Base-by-base conservation (phyloP, 495 filamentous ascomycete genomes). In the Melanomma pulvis-pyrius region DNA sequence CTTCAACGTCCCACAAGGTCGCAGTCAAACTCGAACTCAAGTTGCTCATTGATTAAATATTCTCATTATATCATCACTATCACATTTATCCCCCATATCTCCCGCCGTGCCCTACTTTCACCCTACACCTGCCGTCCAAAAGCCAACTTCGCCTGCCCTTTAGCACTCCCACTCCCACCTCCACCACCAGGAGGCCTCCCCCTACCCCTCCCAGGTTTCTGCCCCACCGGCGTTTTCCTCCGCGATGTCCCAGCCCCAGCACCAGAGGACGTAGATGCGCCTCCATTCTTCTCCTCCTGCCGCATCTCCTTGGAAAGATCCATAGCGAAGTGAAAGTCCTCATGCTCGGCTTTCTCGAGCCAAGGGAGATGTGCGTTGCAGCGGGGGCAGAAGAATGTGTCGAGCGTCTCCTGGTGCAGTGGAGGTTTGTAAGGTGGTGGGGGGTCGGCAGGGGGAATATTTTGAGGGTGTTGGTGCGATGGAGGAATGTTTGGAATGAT, bases 291-390 rank as follows among this genome's bases (percentile, higher is more conserved):
- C 6, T 86, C 83, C 65, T 92, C 82, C 7, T 85, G 81, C 68
- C 89, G 88, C 30, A 97, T 83, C 64, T 91, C 87, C 79, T 90
- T 82, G 68, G 89, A 88, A 28, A 98, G 82, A 69, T 91, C 87
- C 79, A 90, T 92, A 44, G 94, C 94, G 76, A 97, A 91, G 79
- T 98, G 94, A 90, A 92, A 98, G 74, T 98, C 94, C 44, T 90
- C 82, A 73, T 98, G 94, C 78, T 90, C 92, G 56, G 86, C 83
- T 71, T 87, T 80, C 34, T 86, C 82, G 67, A 79, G 72, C n/a
- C 78, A 74, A 12, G 78, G 79, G 24, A 96, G 72, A 32, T 75
- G 65, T 65, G 81, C 79, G 55, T 81, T 81, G 78, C 94, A 97
- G 49, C 83, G 85, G 54, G 77, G 68, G 75, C 93, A 97, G 63